Percentiles rank a stretch among this genome's conserved stretches.
Conservation (phyloP, 2,329 filamentous ascomycete genomes). For the Gaeumannomyces sp. region DNA sequence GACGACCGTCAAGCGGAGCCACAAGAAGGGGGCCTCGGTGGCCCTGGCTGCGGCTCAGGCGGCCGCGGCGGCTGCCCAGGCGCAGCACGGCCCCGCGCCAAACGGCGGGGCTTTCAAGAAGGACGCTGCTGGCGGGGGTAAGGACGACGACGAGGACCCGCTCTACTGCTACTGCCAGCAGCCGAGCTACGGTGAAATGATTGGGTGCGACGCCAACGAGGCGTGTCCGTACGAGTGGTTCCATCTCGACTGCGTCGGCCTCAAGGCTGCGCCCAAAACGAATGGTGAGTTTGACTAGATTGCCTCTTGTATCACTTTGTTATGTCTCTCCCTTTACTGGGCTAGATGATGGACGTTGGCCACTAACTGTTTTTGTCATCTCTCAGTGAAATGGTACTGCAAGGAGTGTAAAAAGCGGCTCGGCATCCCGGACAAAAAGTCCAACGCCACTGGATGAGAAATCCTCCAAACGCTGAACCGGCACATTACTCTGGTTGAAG, state of each 20-base stretch:
- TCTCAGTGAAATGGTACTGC: constrained; percentile 72
- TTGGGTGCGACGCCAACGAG: constrained; percentile 68
- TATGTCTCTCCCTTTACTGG: background rate
- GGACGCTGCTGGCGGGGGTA: background rate
- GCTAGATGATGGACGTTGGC: background rate
- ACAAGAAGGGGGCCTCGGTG: constrained; percentile 50
- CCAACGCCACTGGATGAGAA: constrained; percentile 26
- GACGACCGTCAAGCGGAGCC: constrained; percentile 43
- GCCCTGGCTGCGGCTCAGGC: constrained; percentile 31
- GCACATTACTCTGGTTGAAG: background rate
- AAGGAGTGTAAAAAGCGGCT: constrained; percentile 68
- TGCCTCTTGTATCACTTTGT: constrained; percentile 7
- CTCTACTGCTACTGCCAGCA: constrained; percentile 76
- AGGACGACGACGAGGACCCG: constrained; percentile 57
- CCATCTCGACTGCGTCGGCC: constrained; percentile 73
- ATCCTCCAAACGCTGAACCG: background rate
- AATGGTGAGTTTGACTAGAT: constrained; percentile 52
- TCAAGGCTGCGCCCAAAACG: constrained; percentile 70
- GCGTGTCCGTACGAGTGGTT: constrained; percentile 72
- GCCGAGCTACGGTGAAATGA: constrained; percentile 79
- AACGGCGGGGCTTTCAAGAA: constrained; percentile 2
- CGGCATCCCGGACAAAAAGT: constrained; percentile 48
- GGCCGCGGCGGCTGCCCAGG: constrained; percentile 16
- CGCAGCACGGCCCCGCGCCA: constrained; percentile 21
- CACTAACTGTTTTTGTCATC: constrained; percentile 11